These are phyloP conservation scores for Echinosophora koreensis DNA, from an alignment of 306 rosid species.

Conservation along the genomic window DNA sequence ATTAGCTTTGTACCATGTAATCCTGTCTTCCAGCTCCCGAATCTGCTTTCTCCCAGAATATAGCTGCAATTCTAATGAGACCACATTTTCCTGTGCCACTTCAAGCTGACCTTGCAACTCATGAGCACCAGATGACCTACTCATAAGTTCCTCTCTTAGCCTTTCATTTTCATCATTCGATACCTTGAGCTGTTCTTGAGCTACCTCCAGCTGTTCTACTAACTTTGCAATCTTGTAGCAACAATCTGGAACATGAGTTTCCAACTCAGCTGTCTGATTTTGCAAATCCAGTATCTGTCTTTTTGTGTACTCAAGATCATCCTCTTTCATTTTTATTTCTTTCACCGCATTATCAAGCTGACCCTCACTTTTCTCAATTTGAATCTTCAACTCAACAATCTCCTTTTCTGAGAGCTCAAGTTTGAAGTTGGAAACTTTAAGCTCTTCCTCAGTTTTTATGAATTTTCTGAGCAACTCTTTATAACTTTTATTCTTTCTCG, in stretches of 20 bases:
- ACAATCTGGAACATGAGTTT: constrained; percentile 53
- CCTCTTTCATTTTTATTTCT: constrained; percentile 54
- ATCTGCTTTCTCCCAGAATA: constrained; percentile 49
- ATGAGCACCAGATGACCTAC: constrained; percentile 31
- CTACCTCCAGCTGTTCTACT: constrained; percentile 55
- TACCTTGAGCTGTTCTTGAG: constrained; percentile 51
- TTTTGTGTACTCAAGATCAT: constrained; percentile 59
- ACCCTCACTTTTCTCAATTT: constrained; percentile 49
- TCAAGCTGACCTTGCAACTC: constrained; percentile 60
- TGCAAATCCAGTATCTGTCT: constrained; percentile 55
- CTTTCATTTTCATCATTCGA: constrained; percentile 57
- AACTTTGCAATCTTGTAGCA: constrained; percentile 53
- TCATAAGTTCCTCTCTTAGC: constrained; percentile 53
- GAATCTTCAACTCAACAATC: constrained; percentile 45
- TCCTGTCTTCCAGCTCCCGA: constrained; percentile 52
- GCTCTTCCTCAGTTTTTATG: constrained; percentile 53
- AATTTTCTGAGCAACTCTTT: constrained; percentile 52
- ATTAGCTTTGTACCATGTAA: constrained; percentile 47
- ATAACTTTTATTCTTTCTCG: constrained; percentile 43
- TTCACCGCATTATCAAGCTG: constrained; percentile 43
- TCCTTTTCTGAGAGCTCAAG: constrained; percentile 61
- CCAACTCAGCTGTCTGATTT: constrained; percentile 52
- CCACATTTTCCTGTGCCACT: constrained; percentile 46
- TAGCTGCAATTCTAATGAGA: constrained; percentile 48
- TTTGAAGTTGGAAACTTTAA: constrained; percentile 50